Evolutionary conservation across 495 filamentous ascomycete genomes (phyloP).

Genomic region (Podospora tetraspora): DNA sequence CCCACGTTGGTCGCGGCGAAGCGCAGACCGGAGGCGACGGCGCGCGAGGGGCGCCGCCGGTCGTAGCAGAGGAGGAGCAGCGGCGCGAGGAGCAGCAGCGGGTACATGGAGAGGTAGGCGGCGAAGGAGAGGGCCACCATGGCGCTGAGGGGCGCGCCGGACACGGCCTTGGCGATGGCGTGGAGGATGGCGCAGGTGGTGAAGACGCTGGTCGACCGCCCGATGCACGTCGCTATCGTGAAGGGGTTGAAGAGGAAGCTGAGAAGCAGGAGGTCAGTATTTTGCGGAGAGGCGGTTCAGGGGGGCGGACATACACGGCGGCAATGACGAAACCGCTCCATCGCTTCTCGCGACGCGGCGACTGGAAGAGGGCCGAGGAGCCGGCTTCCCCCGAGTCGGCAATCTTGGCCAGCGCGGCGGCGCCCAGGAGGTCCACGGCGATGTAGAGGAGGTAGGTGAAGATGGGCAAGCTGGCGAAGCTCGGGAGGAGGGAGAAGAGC

Average conservation of each 20-base stretch:
- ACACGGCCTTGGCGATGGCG: conserved; percentile 76
- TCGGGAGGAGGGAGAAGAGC: conserved; percentile 80
- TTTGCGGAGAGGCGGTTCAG: background rate
- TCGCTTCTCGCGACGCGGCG: conserved; percentile 67
- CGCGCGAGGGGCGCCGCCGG: conserved; percentile 36
- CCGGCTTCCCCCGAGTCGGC: conserved; percentile 76
- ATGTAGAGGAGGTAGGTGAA: conserved; percentile 78
- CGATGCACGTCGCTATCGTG: conserved; percentile 86
- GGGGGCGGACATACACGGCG: conserved; percentile 54
- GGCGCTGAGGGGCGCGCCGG: conserved; percentile 65
- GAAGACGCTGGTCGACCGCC: conserved; percentile 85
- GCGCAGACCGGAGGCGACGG: conserved; percentile 26
- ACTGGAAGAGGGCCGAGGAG: conserved; percentile 65
- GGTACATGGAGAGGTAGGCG: conserved; percentile 88
- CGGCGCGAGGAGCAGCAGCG: conserved; percentile 77
- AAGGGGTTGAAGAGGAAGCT: conserved; percentile 95
- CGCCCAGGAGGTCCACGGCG: conserved; percentile 73
- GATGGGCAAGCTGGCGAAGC: conserved; percentile 56
- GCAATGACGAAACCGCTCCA: conserved; percentile 74
- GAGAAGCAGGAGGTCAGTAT: conserved; percentile 10
- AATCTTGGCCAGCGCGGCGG: conserved; percentile 74
- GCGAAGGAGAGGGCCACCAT: conserved; percentile 83
- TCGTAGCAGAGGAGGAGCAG: conserved; percentile 80
- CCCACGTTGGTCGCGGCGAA: conserved; percentile 51
- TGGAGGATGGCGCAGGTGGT: conserved; percentile 83